Evolutionary conservation across 495 filamentous ascomycete genomes (phyloP), one percentile per base, ranked within the genome.

Genomic region (Trichocladium antarcticum): DNA sequence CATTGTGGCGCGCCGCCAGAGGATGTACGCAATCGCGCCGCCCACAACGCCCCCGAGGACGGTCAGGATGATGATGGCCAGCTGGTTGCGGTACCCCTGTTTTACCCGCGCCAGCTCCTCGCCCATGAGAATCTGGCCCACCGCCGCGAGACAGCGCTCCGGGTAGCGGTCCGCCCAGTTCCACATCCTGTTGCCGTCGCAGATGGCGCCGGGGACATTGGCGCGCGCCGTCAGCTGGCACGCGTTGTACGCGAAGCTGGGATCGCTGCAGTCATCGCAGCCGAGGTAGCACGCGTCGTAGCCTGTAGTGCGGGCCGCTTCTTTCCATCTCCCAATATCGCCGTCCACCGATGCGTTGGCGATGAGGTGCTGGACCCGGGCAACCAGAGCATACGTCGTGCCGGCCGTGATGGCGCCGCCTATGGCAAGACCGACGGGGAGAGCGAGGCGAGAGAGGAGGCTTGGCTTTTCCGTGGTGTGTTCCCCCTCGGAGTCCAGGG

Each of bases 141-240:
- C 37, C 3, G 45, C 47, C 16, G 31, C 31, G 19, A 64, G 54
- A 35, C 61, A 64, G 19, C 20, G 17, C 16, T 37, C 35, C 0
- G 61, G 61, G 27, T 59, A 64, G n/a, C 56, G 54, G 28, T 61
- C 56, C 14, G 27, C 24, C 58, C 61, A 64, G 51, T 56, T 61
- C 58, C 60, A 63, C 56, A 64, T 64, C 29, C 35, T 41, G 32
- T 39, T 50, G 9, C 22, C 58, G 45, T 59, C 58, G 47, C 61
- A 64, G 28, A 39, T 37, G 14, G 53, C 50, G 28, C 44, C 54
- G 5, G 39, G 4, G 16, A 50, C 43, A n/a, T 44, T 37, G 15
- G 19, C 44, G 27, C 24, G 35, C 5, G 57, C 52, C 4, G 58
- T 59, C 27, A 28, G 27, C n/a, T 41, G 28, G 61, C 61, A 64